These are phyloP conservation scores for Aspergillus carlsbadensis DNA, from an alignment of 495 filamentous ascomycete genomes.

Conservation along the genomic window DNA sequence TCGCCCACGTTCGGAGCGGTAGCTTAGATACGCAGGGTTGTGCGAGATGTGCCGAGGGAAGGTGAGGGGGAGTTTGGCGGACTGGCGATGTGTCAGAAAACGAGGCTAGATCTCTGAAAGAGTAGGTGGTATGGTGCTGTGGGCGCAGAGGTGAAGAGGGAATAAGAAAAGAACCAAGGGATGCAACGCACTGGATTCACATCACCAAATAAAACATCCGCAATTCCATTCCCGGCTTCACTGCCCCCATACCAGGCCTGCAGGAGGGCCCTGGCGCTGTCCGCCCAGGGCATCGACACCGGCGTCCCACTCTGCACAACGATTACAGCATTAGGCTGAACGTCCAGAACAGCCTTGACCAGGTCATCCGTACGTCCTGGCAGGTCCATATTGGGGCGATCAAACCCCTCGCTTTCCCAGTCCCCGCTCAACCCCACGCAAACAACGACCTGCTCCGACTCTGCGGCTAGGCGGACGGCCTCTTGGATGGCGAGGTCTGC, in stretches of 20 bases:
- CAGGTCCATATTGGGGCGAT: conserved; percentile 71
- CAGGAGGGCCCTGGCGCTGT: conserved; percentile 61
- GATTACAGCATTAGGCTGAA: conserved; percentile 53
- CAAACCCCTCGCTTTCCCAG: conserved; percentile 84
- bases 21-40: conserved; percentile 70
- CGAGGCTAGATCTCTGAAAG: too few relatives aligned
- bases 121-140: too few relatives aligned
- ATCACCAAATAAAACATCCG: conserved; percentile 47
- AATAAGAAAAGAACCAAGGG: too few relatives aligned
- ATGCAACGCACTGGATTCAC: conserved; percentile 37
- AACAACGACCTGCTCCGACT: conserved; percentile 68
- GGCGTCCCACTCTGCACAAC: conserved; percentile 81
- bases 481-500: conserved; percentile 46
- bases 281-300: conserved; percentile 76
- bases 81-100: conserved; percentile 18
- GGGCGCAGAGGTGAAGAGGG: too few relatives aligned
- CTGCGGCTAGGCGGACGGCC: conserved; percentile 58
- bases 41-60: conserved; percentile 63
- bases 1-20: conserved; percentile 66
- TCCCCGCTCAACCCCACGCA: conserved; percentile 74
- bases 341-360: too few relatives aligned
- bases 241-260: conserved; percentile 67
- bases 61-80: conserved; percentile 54
- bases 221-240: conserved; percentile 58
- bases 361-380: conserved; percentile 65